phyloP scores from a whole-genome alignment of 108 stramenopile species.

The Stephanodiscus triporus region DNA sequence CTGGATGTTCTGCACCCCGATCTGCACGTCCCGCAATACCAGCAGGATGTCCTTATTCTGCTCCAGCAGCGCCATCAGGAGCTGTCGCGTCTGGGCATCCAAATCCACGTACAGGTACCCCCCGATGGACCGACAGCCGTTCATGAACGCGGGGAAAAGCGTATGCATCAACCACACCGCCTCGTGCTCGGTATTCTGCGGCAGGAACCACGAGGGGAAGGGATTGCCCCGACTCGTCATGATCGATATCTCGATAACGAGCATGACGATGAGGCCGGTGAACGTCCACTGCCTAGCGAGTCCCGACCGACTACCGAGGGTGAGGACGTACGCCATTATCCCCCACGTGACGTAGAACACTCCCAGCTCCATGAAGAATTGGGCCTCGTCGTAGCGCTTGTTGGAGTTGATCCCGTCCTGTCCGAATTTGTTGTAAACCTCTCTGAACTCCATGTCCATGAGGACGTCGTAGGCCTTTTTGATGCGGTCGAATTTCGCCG shows the following conservation, averaged over 20 bases:
- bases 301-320: conserved; percentile 88
- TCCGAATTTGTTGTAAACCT: conserved; percentile 98
- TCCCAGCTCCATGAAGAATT: conserved; percentile 86
- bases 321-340: conserved; percentile 93
- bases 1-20: conserved; percentile 83
- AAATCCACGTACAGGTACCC: conserved; percentile 92
- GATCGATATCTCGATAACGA: conserved; percentile 89
- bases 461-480: conserved; percentile 94
- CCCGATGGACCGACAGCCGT: conserved; percentile 96
- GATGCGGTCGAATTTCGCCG: conserved; percentile 89
- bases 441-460: conserved; percentile 94
- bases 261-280: conserved; percentile 93
- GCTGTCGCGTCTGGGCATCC: conserved; percentile 87
- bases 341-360: conserved; percentile 95
- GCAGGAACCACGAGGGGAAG: conserved; percentile 91
- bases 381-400: conserved; percentile 86
- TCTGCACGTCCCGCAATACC: conserved; percentile 94
- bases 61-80: conserved; percentile 89
- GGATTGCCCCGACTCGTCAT: conserved; percentile 87
- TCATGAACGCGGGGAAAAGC: conserved; percentile 98
- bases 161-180: conserved; percentile 89
- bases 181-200: conserved; percentile 90
- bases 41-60: conserved; percentile 94
- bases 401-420: conserved; percentile 86
- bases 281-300: conserved; percentile 91